A percentile compares a stretch with the other conserved stretches of the same genome.
Conservation (phyloP, 1,284 basidiomycete genomes). For the Malassezia psittaci region DNA sequence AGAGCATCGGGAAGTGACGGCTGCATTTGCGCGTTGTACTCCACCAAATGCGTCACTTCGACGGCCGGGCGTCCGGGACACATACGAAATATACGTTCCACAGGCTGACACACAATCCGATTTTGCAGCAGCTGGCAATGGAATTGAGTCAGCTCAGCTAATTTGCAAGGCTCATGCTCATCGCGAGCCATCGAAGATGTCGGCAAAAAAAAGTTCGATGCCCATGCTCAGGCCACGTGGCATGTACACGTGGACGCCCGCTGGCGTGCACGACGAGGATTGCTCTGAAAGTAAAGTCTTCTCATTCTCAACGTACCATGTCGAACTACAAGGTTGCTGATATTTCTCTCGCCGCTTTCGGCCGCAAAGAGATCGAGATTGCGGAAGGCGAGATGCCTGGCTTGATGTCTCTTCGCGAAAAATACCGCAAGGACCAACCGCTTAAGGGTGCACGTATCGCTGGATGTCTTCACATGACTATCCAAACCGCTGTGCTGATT, state of each 20-base stretch:
- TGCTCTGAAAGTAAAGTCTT: background rate
- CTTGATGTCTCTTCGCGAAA: constrained; percentile 43
- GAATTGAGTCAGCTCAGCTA: constrained; percentile 28
- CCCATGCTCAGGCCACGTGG: background rate
- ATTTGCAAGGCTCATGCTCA: constrained; percentile 10
- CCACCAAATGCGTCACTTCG: constrained; percentile 34
- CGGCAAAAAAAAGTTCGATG: too few relatives aligned
- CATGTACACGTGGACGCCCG: background rate
- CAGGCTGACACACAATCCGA: constrained; percentile 27
- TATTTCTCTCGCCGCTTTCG: constrained; percentile 88
- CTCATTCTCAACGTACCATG: constrained; percentile 15
- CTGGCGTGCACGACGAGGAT: background rate
- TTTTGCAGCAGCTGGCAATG: constrained; percentile 25
- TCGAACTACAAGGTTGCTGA: constrained; percentile 55
- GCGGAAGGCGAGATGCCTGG: constrained; percentile 57
- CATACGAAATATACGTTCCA: constrained; percentile 33
- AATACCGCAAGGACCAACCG: constrained; percentile 74
- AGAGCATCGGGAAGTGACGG: constrained; percentile 24
- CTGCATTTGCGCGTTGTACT: constrained; percentile 22
- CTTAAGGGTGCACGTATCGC: constrained; percentile 92
- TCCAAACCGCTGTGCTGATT: constrained; percentile 60
- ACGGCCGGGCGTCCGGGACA: constrained; percentile 24
- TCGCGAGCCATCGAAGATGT: background rate
- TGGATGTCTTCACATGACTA: constrained; percentile 66
- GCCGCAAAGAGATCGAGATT: constrained; percentile 96